Percentiles rank a stretch among this genome's conserved stretches.
Evolutionary conservation across 306 rosid species (phyloP).

Genomic region (Vicia sativa): DNA sequence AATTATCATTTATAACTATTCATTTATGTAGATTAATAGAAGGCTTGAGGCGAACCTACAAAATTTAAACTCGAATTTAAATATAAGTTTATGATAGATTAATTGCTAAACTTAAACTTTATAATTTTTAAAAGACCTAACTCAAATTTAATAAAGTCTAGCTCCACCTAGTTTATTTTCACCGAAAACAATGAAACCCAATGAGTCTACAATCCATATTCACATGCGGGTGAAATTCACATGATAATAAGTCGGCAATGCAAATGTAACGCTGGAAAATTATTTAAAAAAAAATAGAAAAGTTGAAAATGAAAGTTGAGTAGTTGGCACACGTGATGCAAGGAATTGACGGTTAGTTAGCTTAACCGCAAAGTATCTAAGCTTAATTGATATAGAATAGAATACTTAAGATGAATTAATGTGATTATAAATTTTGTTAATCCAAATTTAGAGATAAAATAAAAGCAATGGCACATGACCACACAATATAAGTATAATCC

Average conservation of each 20-base stretch:
- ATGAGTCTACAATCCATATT: neutral
- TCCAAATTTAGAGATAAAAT: neutral
- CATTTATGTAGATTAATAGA: too few species aligned
- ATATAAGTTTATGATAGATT: too few species aligned
- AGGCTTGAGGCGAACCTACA: too few species aligned
- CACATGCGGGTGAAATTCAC: constrained; percentile 11
- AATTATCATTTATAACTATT: too few species aligned
- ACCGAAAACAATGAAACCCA: neutral
- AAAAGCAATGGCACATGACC: too few species aligned
- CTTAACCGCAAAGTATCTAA: neutral
- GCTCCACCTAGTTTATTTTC: too few species aligned
- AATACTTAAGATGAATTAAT: neutral
- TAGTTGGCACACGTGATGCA: constrained; percentile 34
- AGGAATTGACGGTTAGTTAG: constrained; percentile 18
- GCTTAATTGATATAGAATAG: neutral
- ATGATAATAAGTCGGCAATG: neutral
- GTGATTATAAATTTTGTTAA: neutral
- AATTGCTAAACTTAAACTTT: too few species aligned
- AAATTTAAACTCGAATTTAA: too few species aligned
- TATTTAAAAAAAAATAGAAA: too few species aligned
- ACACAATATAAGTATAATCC: neutral
- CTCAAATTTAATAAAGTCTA: too few species aligned
- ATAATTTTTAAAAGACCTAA: too few species aligned
- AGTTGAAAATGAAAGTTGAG: neutral
- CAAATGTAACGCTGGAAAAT: neutral